phyloP scores from a whole-genome alignment of 768 basidiomycete species.

The Tricholoma furcatifolium region DNA sequence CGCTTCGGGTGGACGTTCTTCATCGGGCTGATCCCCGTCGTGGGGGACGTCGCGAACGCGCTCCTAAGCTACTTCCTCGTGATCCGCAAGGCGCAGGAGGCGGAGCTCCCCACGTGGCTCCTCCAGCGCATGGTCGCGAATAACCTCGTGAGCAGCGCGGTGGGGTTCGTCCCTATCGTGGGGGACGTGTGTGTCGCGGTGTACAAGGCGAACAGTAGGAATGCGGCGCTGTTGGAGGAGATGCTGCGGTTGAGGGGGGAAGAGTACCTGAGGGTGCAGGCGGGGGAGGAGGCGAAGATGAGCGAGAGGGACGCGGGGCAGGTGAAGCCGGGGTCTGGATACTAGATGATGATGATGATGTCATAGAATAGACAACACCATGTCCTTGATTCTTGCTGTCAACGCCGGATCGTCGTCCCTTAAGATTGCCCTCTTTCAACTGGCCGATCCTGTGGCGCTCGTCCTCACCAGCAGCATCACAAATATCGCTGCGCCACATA shows the following conservation, averaged over 20 bases:
- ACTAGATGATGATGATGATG: slow-evolving; percentile 33
- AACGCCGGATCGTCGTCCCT: slow-evolving; percentile 87
- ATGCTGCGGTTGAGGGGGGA: slow-evolving; percentile 77
- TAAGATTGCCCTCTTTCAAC: slow-evolving; percentile 69
- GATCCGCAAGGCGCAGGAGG: slow-evolving; percentile 69
- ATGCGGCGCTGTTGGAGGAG: slow-evolving; percentile 84
- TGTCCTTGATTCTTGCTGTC: slow-evolving; percentile 56
- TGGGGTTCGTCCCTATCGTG: slow-evolving; percentile 66
- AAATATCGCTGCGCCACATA: slow-evolving; percentile 56
- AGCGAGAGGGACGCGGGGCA: slow-evolving; percentile 37
- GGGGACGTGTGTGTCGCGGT: slow-evolving; percentile 78
- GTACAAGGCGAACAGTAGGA: slow-evolving; percentile 87
- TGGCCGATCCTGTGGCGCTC: slow-evolving; percentile 33
- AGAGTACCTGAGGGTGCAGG: slow-evolving; percentile 57
- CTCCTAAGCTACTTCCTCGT: slow-evolving; percentile 74
- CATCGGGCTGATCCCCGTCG: slow-evolving; percentile 71
- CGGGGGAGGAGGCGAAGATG: slow-evolving; percentile 23
- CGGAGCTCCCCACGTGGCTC: slow-evolving; percentile 69
- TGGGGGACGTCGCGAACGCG: slow-evolving; percentile 65
- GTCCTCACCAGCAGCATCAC: slow-evolving; percentile 52
- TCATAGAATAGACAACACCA: slow-evolving; percentile 1
- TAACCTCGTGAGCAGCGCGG: slow-evolving; percentile 62
- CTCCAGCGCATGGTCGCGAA: slow-evolving; percentile 73
- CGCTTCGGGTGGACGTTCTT: slow-evolving; percentile 87
- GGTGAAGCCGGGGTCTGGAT: slow-evolving; percentile 56